Evolutionary conservation across 495 filamentous ascomycete genomes (phyloP).

Genomic region (Xylaria palmicola): DNA sequence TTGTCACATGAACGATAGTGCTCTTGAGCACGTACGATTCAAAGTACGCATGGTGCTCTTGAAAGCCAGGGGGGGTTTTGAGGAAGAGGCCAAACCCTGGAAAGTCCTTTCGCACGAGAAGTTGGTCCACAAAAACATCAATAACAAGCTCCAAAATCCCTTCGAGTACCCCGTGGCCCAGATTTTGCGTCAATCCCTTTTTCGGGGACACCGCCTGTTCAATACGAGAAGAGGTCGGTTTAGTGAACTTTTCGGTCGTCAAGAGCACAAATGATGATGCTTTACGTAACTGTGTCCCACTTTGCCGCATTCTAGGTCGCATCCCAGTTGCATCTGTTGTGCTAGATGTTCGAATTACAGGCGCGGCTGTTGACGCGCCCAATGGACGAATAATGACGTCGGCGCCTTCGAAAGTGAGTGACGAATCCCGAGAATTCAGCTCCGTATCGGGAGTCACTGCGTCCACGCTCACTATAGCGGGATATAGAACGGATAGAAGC

Average conservation of each 20-base stretch:
- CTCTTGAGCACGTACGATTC: slow-evolving; percentile 83
- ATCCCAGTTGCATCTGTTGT: slow-evolving; percentile 40
- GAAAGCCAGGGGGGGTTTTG: slow-evolving; percentile 88
- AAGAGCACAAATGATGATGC: slow-evolving; percentile 89
- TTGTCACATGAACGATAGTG: slow-evolving; percentile 68
- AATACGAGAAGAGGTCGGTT: slow-evolving; percentile 60
- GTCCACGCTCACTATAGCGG: slow-evolving; percentile 81
- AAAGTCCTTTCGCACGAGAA: slow-evolving; percentile 84
- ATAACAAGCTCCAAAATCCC: slow-evolving; percentile 72
- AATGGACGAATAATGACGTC: slow-evolving; percentile 79
- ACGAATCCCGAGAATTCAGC: slow-evolving; percentile 72
- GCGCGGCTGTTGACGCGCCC: slow-evolving; percentile 50
- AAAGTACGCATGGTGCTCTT: slow-evolving; percentile 92
- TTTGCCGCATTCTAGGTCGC: slow-evolving; percentile 36
- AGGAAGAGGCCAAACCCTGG: slow-evolving; percentile 81
- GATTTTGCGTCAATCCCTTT: slow-evolving; percentile 50
- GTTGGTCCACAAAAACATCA: slow-evolving; percentile 76
- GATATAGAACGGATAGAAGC: slow-evolving; percentile 76
- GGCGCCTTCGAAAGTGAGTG: slow-evolving; percentile 79
- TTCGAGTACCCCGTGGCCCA: slow-evolving; percentile 70
- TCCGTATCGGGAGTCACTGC: slow-evolving; percentile 78
- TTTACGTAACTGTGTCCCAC: slow-evolving; percentile 61
- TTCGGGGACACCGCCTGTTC: slow-evolving; percentile 60
- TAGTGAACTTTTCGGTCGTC: slow-evolving; percentile 61
- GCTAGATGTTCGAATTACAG: slow-evolving; percentile 70